Conservation (phyloP, 1,284 basidiomycete genomes). For the Malassezia obtusa region DNA sequence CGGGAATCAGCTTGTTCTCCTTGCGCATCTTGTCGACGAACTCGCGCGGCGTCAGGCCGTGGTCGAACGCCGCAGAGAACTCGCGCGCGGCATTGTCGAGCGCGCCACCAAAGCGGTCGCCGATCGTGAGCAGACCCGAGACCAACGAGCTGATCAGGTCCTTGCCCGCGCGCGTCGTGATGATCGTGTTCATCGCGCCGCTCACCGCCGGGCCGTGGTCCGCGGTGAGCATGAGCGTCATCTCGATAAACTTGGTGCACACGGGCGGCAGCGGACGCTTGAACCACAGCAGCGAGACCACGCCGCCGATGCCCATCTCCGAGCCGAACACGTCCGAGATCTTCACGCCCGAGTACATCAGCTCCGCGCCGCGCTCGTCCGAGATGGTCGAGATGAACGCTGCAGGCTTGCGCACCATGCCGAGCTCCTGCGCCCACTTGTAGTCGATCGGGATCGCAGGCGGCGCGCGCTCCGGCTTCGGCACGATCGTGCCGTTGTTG, state of each 20-base stretch:
- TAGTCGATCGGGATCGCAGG: constrained; percentile 99
- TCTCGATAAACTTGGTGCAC: constrained; percentile 68
- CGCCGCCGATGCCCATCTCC: constrained; percentile 74
- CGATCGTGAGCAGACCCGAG: constrained; percentile 92
- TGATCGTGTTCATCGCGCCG: constrained; percentile 99
- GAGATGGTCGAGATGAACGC: constrained; percentile 99
- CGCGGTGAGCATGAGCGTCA: constrained; percentile 97
- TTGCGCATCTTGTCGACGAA: constrained; percentile 94
- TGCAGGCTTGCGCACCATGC: constrained; percentile 94
- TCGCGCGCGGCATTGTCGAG: constrained; percentile 91
- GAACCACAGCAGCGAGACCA: constrained; percentile 93
- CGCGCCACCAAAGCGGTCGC: constrained; percentile 97
- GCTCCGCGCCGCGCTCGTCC: constrained; percentile 96
- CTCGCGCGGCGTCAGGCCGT: constrained; percentile 86
- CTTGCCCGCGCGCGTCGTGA: constrained; percentile 95
- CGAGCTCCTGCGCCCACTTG: constrained; percentile 96
- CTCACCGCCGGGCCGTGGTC: constrained; percentile 66
- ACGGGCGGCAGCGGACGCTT: constrained; percentile 61
- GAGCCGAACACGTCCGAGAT: constrained; percentile 77
- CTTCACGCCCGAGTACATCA: constrained; percentile 96
- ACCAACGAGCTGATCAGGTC: constrained; percentile 93
- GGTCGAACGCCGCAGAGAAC: constrained; percentile 72
- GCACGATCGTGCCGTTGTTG: constrained; percentile 59
- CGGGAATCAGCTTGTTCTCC: constrained; percentile 91
- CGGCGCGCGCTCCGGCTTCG: constrained; percentile 71